These are phyloP conservation scores for Tetrahymena thermophila DNA, from an alignment of 73 alveolate genomes.

Conservation along the genomic window DNA sequence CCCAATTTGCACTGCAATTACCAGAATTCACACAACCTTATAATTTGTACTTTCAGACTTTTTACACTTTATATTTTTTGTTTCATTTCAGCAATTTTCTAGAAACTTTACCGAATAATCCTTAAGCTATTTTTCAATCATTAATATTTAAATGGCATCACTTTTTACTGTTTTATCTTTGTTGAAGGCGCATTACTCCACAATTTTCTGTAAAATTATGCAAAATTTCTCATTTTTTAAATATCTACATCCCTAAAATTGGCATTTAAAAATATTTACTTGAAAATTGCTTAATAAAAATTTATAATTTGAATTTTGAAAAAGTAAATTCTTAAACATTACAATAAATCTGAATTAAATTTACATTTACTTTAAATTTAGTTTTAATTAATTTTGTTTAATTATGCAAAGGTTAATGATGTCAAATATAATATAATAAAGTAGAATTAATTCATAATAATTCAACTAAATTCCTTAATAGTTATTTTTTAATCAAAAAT, in stretches of 20 bases:
- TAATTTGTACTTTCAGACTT: not conserved
- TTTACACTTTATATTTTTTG: not conserved
- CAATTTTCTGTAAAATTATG: not conserved
- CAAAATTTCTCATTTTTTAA: too few species aligned
- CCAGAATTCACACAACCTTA: not conserved
- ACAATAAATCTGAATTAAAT: not conserved
- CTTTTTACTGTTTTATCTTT: not conserved
- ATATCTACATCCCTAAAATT: too few species aligned
- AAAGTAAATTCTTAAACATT: not conserved
- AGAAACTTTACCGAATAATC: not conserved
- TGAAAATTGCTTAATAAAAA: not conserved
- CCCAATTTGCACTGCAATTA: not conserved
- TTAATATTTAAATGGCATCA: not conserved
- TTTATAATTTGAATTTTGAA: too few species aligned
- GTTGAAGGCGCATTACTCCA: not conserved
- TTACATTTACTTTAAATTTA: not conserved
- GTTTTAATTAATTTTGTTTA: not conserved
- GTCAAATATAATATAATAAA: too few species aligned
- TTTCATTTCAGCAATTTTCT: not conserved
- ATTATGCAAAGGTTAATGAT: too few species aligned
- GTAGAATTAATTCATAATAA: too few species aligned
- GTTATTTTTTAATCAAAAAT: too few species aligned
- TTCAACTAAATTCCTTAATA: too few species aligned
- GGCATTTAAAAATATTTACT: too few species aligned
- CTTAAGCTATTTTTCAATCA: not conserved